Percentiles rank a stretch among this genome's conserved stretches.
Conservation (phyloP, 179 eudicot genomes). For the Amaranthus tricolor region DNA sequence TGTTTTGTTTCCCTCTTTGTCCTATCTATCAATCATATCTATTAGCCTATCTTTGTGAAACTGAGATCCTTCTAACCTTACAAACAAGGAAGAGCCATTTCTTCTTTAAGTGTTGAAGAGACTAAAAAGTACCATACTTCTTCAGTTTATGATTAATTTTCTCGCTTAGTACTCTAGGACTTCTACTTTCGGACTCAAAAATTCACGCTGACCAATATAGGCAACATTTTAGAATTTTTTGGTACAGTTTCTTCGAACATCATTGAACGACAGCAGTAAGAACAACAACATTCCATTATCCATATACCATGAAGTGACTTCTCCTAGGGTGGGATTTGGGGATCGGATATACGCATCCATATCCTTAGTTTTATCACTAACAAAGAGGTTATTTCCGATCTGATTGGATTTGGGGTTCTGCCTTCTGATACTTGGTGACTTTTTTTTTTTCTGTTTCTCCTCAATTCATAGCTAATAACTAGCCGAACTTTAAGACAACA, state of each 20-base stretch:
- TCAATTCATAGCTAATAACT: too few relatives aligned
- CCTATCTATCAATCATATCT: background rate
- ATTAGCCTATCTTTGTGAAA: background rate
- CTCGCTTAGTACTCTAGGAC: background rate
- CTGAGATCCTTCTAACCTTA: slow-evolving; percentile 2
- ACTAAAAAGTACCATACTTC: slow-evolving; percentile 3
- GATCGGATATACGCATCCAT: too few relatives aligned
- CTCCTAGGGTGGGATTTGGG: too few relatives aligned
- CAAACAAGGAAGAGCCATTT: background rate
- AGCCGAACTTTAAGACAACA: background rate
- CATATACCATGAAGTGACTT: too few relatives aligned
- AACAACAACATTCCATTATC: too few relatives aligned
- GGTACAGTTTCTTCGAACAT: background rate
- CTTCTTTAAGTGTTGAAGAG: background rate
- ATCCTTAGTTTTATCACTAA: too few relatives aligned
- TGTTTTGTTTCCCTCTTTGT: background rate
- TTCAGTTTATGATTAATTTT: background rate
- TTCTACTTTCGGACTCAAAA: background rate
- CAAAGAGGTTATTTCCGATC: background rate
- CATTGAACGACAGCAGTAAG: too few relatives aligned
- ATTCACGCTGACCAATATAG: background rate
- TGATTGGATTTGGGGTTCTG: background rate
- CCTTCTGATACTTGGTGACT: background rate
- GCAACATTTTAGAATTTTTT: background rate
- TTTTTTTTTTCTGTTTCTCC: background rate